Conservation (phyloP, 768 basidiomycete species). For the Suillus sp. region DNA sequence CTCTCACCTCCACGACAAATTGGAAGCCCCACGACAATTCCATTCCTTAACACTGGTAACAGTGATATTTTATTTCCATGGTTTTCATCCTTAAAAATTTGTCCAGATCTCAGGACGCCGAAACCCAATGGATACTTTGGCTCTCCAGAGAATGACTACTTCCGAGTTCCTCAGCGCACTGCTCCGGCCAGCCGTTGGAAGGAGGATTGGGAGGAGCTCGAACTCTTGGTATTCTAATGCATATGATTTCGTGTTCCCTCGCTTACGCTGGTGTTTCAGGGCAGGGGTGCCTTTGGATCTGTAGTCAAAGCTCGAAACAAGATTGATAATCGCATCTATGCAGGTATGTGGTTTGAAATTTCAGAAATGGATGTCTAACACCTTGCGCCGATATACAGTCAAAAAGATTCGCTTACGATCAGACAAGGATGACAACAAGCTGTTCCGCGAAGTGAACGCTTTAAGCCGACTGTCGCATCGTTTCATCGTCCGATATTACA, state of each 20-base stretch:
- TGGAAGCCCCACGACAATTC: not conserved
- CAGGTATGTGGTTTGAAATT: constrained; percentile 46
- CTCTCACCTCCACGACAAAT: constrained; percentile 26
- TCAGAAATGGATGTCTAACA: constrained; percentile 1
- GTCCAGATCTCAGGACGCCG: constrained; percentile 38
- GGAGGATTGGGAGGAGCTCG: constrained; percentile 93
- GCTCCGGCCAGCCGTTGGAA: constrained; percentile 80
- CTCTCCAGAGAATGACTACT: constrained; percentile 72
- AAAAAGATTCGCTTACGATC: constrained; percentile 87
- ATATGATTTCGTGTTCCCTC: not conserved
- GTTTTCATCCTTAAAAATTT: not conserved
- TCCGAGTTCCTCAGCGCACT: constrained; percentile 39
- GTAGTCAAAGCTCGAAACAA: constrained; percentile 93
- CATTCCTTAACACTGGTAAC: not conserved
- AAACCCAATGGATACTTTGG: constrained; percentile 43
- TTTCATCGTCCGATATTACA: constrained; percentile 90
- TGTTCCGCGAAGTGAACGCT: constrained; percentile 89
- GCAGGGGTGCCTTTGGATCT: constrained; percentile 90
- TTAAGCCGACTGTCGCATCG: constrained; percentile 86
- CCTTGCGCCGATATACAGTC: constrained; percentile 43
- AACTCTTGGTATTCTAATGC: constrained; percentile 60
- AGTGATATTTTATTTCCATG: not conserved
- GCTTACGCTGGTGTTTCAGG: constrained; percentile 43
- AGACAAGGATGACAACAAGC: constrained; percentile 79
- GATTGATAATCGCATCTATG: constrained; percentile 84